Conservation (phyloP, 2,329 filamentous ascomycete species). For the Fusarium anthophilum region DNA sequence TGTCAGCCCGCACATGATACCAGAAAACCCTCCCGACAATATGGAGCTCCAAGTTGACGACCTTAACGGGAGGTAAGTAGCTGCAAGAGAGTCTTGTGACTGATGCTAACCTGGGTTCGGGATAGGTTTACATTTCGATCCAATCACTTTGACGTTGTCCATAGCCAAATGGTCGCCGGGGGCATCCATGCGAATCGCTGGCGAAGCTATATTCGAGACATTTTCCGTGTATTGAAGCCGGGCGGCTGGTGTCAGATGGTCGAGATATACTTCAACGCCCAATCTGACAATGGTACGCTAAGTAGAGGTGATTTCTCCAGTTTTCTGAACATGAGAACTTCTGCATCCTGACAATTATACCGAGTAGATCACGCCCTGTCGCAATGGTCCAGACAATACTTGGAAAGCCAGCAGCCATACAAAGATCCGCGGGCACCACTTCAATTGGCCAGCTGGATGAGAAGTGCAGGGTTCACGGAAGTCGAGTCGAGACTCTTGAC, state of each 20-base stretch:
- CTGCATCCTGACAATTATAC: slow-evolving; percentile 12
- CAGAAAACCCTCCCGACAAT: slow-evolving; percentile 71
- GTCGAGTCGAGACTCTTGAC: slow-evolving; percentile 73
- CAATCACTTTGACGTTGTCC: slow-evolving; percentile 82
- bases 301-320: slow-evolving; percentile 60
- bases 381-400: slow-evolving; percentile 73
- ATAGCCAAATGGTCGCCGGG: slow-evolving; percentile 77
- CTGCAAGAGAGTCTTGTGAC: background rate
- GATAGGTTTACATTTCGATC: slow-evolving; percentile 71
- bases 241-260: slow-evolving; percentile 89
- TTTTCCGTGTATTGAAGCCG: slow-evolving; percentile 74
- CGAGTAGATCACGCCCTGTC: slow-evolving; percentile 69
- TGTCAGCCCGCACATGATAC: slow-evolving; percentile 74
- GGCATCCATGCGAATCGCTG: slow-evolving; percentile 80
- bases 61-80: slow-evolving; percentile 67
- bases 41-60: slow-evolving; percentile 78
- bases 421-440: slow-evolving; percentile 75
- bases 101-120: background rate
- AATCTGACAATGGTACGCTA: slow-evolving; percentile 85
- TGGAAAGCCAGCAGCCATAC: slow-evolving; percentile 67
- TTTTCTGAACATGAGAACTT: background rate
- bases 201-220: slow-evolving; percentile 79
- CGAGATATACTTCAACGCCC: slow-evolving; percentile 86
- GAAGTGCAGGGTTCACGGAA: slow-evolving; percentile 71
- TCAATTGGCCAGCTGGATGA: slow-evolving; percentile 67